Base-by-base conservation (phyloP, 257 asterid genomes). In the Fraxinus excelsior region DNA sequence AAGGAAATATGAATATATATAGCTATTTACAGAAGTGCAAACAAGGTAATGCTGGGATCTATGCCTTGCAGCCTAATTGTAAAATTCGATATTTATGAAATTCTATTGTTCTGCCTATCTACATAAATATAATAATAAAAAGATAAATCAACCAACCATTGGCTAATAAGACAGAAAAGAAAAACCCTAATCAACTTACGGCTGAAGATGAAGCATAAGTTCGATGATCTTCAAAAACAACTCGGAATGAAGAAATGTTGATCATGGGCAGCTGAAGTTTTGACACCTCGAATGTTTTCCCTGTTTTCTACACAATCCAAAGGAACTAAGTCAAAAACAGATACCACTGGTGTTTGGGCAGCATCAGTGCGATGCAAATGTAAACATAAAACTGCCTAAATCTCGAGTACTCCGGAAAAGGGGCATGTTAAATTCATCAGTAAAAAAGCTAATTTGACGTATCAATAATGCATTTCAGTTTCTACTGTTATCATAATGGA, bases 221-320 rank as follows among this genome's bases (percentile, higher is more conserved):
- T 73, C 98, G 97, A 84, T 88, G 93, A 86, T 96, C 99, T 86
- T 93, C 98, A 72, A 88, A 93, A 75, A 88, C 83, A 78, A 96
- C 93, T 83, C 84, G 86, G 76, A 87, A 81, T 28, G 88, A 90
- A 79, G 88, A 81, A 74, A 87, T 81, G 86, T 89, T 86, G 83
- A 96, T 90, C 76, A 86, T 86, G 51, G 99, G 99, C 85, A 96
- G 79, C 87, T 89, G 94, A 88, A 96, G 99, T 86, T 89, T 93
- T 82, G 82, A 69, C 29, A 93, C 90, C 86, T 93, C 98, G 79
- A 85, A 88, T 38, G 92, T 86, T 84, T 87, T 89, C 72, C 98
- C 98, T 69, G 97, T 90, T 87, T 87, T 94, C 99, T 96, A 81
- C 82, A 90, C 76, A 72, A 80, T 80, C 49, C 46, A 83, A 53